phyloP scores from a whole-genome alignment of 2,329 filamentous ascomycete species.

The Ceratocystis harringtonii region DNA sequence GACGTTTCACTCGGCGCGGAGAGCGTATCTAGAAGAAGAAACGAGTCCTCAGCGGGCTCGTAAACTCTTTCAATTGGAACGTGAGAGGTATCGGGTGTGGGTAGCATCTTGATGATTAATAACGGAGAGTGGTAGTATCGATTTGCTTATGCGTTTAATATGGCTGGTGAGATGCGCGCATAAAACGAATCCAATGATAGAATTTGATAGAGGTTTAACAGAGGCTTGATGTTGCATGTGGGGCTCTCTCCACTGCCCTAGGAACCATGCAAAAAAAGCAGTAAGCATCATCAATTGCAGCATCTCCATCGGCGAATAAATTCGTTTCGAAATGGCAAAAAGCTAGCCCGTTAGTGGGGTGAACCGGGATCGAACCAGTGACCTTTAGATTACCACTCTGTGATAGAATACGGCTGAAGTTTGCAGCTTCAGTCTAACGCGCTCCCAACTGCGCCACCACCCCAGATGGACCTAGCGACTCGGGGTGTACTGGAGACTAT shows the following conservation, averaged over 20 bases:
- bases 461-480: neutral
- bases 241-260: neutral
- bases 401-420: slow-evolving; percentile 9
- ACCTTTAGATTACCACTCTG: slow-evolving; percentile 17
- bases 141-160: too few species aligned
- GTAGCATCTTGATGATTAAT: slow-evolving; percentile 48
- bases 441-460: slow-evolving; percentile 17
- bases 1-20: slow-evolving; percentile 52
- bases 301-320: neutral
- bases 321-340: neutral
- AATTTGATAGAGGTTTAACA: neutral
- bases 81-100: slow-evolving; percentile 85
- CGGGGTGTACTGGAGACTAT: neutral
- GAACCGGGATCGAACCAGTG: slow-evolving; percentile 18
- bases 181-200: too few species aligned
- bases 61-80: slow-evolving; percentile 81
- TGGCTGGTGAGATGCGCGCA: too few species aligned
- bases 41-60: slow-evolving; percentile 92
- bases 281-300: neutral
- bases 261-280: neutral
- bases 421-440: slow-evolving; percentile 17
- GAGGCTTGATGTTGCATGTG: slow-evolving; percentile 7
- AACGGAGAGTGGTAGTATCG: neutral
- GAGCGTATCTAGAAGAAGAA: slow-evolving; percentile 80
- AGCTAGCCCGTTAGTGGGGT: slow-evolving; percentile 2